Evolutionary conservation across 129 eudicot genomes (phyloP).

Genomic region (Arctium minus): DNA sequence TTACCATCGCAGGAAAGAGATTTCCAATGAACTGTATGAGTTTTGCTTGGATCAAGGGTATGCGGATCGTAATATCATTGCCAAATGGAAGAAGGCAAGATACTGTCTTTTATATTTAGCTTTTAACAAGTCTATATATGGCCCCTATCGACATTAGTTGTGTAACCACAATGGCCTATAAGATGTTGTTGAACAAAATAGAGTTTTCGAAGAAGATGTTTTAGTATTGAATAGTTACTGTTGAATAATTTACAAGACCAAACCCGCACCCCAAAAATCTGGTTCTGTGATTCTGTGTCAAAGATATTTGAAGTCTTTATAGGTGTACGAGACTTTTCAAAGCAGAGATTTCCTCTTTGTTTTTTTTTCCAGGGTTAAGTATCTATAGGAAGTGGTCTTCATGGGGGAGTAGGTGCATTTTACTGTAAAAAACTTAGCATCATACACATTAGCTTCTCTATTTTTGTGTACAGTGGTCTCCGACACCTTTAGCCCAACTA

Average conservation of each 20-base stretch:
- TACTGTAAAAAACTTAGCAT: background rate
- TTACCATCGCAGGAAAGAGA: constrained; percentile 79
- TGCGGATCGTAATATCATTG: constrained; percentile 80
- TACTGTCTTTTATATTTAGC: background rate
- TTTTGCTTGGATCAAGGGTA: constrained; percentile 96
- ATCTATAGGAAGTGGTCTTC: background rate
- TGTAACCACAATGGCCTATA: background rate
- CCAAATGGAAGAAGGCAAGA: constrained; percentile 91
- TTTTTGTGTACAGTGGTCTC: background rate
- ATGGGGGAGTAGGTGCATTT: background rate
- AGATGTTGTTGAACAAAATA: background rate
- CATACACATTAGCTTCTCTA: background rate
- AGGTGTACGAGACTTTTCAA: background rate
- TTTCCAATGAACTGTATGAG: constrained; percentile 68
- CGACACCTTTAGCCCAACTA: background rate
- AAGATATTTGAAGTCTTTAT: background rate
- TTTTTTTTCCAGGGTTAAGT: background rate
- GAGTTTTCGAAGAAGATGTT: background rate
- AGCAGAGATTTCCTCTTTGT: background rate
- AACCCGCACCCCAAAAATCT: background rate
- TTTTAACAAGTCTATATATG: background rate
- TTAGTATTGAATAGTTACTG: background rate
- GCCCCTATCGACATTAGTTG: background rate
- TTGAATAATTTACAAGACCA: background rate
- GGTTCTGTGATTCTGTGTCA: background rate